Percentiles rank a stretch among this genome's conserved stretches.
These are phyloP conservation scores for Metarhizium humberi DNA, from an alignment of 2,329 filamentous ascomycete species.

Conservation along the genomic window DNA sequence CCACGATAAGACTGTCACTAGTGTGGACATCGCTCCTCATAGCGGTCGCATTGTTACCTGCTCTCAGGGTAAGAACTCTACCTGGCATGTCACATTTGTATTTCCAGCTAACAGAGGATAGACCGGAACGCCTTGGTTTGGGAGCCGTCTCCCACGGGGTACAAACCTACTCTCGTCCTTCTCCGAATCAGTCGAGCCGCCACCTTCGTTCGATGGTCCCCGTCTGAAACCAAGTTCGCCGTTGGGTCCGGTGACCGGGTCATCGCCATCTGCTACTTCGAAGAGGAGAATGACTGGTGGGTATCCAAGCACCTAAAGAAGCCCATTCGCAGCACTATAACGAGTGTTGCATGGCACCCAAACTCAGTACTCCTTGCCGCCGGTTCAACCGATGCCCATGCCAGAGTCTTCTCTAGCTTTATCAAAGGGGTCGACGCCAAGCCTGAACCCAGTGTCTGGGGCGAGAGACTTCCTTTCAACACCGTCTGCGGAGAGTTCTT, in stretches of 20 bases:
- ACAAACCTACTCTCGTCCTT: conserved; percentile 94
- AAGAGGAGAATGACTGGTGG: conserved; percentile 99
- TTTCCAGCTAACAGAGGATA: conserved; percentile 24
- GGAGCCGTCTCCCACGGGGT: conserved; percentile 86
- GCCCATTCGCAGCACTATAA: conserved; percentile 94
- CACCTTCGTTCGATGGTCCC: conserved; percentile 95
- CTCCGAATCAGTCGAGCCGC: conserved; percentile 95
- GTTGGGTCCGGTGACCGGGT: conserved; percentile 92
- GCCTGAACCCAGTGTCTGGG: conserved; percentile 84
- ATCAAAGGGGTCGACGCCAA: conserved; percentile 88
- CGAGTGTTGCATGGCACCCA: conserved; percentile 90
- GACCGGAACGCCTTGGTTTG: conserved; percentile 97
- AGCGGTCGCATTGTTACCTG: conserved; percentile 94
- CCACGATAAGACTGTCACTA: conserved; percentile 94
- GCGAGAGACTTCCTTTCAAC: conserved; percentile 92
- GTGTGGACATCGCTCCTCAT: conserved; percentile 87
- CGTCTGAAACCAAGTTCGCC: conserved; percentile 93
- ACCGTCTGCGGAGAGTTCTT: conserved; percentile 95
- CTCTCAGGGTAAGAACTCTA: conserved; percentile 63
- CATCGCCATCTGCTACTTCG: conserved; percentile 96
- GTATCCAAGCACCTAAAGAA: conserved; percentile 99
- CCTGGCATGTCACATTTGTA: neutral
- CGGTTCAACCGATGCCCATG: conserved; percentile 94
- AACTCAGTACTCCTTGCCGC: conserved; percentile 93
- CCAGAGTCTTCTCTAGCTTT: conserved; percentile 88